phyloP scores from a whole-genome alignment of 2,329 filamentous ascomycete species.

The Alternaria sp. region DNA sequence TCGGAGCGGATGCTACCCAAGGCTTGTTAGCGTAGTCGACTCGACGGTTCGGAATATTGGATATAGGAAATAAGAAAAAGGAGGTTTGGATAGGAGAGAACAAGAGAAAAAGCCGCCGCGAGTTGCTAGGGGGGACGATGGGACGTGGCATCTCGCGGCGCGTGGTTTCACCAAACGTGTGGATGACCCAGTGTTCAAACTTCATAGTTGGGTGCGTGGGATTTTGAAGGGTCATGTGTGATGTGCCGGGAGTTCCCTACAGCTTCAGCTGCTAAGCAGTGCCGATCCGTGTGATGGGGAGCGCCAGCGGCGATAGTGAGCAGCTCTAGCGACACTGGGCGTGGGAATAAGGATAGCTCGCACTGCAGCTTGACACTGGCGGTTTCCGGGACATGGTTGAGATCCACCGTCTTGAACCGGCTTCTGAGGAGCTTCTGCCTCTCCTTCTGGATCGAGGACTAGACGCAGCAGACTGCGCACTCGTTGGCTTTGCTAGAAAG shows the following conservation, averaged over 20 bases:
- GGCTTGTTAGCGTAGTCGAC: slow-evolving; percentile 5
- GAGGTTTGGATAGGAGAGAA: not conserved
- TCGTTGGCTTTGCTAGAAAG: not conserved
- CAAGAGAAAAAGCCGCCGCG: not conserved
- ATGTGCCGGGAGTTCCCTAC: not conserved
- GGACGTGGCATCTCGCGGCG: not conserved
- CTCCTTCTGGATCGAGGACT: slow-evolving; percentile 2
- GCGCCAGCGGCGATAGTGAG: slow-evolving; percentile 7
- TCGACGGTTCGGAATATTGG: slow-evolving; percentile 21
- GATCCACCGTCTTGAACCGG: not conserved
- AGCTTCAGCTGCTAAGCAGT: slow-evolving; percentile 2
- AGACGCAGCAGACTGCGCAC: slow-evolving; percentile 1
- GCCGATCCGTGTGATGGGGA: slow-evolving; percentile 3
- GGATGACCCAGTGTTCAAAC: slow-evolving; percentile 1
- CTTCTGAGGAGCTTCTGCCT: slow-evolving; percentile 1
- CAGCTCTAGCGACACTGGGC: not conserved
- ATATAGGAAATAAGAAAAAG: slow-evolving; percentile 8
- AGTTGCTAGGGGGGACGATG: not conserved
- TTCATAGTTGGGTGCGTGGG: slow-evolving; percentile 3
- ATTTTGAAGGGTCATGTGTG: slow-evolving; percentile 3
- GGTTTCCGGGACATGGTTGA: slow-evolving; percentile 2
- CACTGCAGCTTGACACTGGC: not conserved
- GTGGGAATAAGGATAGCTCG: not conserved
- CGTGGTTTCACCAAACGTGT: slow-evolving; percentile 6
- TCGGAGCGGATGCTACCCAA: slow-evolving; percentile 22